A percentile compares a stretch with the other conserved stretches of the same genome.
phyloP scores from a whole-genome alignment of 1,139 yeast species.

The Debaryomyces psychrophilus region DNA sequence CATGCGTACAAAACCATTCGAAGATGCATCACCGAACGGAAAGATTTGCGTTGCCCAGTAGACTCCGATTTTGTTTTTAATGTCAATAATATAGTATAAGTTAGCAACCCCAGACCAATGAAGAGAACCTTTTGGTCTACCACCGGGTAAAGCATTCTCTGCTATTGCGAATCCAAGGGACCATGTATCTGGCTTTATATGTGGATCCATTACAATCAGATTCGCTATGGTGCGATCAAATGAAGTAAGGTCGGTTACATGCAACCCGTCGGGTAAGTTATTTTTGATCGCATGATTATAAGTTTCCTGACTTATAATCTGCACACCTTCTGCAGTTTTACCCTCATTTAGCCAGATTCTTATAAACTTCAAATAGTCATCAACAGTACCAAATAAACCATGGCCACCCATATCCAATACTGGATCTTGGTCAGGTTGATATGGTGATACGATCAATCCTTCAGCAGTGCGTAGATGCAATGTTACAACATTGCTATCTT shows the following conservation, averaged over 20 bases:
- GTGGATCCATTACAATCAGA: neutral
- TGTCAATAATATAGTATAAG: conserved; percentile 38
- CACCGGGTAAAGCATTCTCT: conserved; percentile 25
- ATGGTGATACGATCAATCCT: conserved; percentile 4
- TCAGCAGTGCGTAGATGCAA: conserved; percentile 13
- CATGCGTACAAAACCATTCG: conserved; percentile 20
- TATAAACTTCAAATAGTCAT: conserved; percentile 34
- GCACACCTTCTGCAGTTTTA: conserved; percentile 29
- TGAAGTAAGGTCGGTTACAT: conserved; percentile 10
- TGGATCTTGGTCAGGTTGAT: conserved; percentile 22
- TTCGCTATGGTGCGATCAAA: neutral
- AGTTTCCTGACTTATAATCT: conserved; percentile 28
- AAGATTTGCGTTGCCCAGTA: conserved; percentile 30
- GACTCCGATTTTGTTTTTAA: conserved; percentile 33
- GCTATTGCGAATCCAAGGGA: conserved; percentile 14
- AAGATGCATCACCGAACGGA: conserved; percentile 29
- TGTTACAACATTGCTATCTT: conserved; percentile 19
- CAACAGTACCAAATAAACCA: conserved; percentile 35
- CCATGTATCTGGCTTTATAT: conserved; percentile 11
- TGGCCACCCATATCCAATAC: conserved; percentile 38
- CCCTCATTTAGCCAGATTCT: conserved; percentile 38
- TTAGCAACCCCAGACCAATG: conserved; percentile 40
- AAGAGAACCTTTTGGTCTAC: conserved; percentile 32
- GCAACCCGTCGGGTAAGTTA: conserved; percentile 21
- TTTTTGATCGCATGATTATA: conserved; percentile 25